Evolutionary conservation across 2,329 filamentous ascomycete genomes (phyloP).

Genomic region (Fusarium nelsonii): DNA sequence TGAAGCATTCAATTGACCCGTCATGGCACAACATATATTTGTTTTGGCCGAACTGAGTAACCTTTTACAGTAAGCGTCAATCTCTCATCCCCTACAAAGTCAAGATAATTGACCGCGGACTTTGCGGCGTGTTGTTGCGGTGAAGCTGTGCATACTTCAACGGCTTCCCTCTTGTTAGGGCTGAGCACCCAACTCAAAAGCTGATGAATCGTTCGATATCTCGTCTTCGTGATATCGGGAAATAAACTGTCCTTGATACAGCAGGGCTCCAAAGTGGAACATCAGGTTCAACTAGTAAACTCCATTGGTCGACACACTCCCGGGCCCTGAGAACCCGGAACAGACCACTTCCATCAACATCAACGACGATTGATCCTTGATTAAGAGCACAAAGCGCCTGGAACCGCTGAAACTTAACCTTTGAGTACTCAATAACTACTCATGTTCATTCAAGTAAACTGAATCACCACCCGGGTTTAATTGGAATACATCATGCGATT

Average conservation of each 20-base stretch:
- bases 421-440: not conserved
- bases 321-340: slow-evolving; percentile 29
- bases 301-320: slow-evolving; percentile 31
- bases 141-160: not conserved
- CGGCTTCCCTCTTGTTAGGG: slow-evolving; percentile 6
- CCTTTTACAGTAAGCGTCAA: not conserved
- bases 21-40: not conserved
- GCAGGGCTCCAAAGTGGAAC: slow-evolving; percentile 21
- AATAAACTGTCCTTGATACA: slow-evolving; percentile 17
- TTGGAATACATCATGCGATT: slow-evolving; percentile 47
- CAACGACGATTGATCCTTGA: slow-evolving; percentile 4
- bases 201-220: slow-evolving; percentile 34
- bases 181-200: slow-evolving; percentile 4
- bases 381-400: not conserved
- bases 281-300: not conserved
- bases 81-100: not conserved
- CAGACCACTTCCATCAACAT: slow-evolving; percentile 21
- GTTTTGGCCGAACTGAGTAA: not conserved
- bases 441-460: not conserved
- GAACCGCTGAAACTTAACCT: not conserved
- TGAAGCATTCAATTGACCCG: not conserved
- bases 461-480: slow-evolving; percentile 22
- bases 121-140: slow-evolving; percentile 1
- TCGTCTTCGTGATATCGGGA: slow-evolving; percentile 31
- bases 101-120: not conserved